A percentile compares a stretch with the other conserved stretches of the same genome.
These are phyloP conservation scores for Hypoxylon sp. DNA, from an alignment of 2,329 filamentous ascomycete species.

Conservation along the genomic window DNA sequence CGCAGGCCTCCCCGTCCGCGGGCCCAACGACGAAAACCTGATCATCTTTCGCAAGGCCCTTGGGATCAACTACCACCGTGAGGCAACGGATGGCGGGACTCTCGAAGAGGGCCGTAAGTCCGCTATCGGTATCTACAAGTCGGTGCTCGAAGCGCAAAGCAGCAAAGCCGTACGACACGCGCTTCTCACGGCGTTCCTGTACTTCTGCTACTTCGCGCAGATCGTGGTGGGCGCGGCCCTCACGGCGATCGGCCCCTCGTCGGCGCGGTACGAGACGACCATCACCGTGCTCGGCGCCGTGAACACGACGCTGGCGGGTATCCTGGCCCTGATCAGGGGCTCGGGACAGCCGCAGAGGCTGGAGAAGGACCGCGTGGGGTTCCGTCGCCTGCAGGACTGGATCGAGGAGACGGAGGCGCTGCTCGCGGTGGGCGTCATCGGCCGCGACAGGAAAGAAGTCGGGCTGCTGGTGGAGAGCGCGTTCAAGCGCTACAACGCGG, in stretches of 20 bases:
- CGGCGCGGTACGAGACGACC: conserved; percentile 60
- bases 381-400: conserved; percentile 62
- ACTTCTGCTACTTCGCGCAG: conserved; percentile 58
- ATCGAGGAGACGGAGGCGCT: conserved; percentile 65
- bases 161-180: conserved; percentile 51
- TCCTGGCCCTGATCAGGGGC: conserved; percentile 67
- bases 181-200: conserved; percentile 54
- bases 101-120: conserved; percentile 52
- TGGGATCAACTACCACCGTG: conserved; percentile 54
- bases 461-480: conserved; percentile 57
- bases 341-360: conserved; percentile 62
- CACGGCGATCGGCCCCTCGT: conserved; percentile 59
- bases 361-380: conserved; percentile 60
- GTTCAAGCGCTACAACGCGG: conserved; percentile 58
- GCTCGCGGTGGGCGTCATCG: conserved; percentile 57
- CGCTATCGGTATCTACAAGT: conserved; percentile 57
- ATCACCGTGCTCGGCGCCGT: conserved; percentile 71
- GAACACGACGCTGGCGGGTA: conserved; percentile 72
- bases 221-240: conserved; percentile 61
- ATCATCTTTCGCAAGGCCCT: conserved; percentile 58
- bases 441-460: conserved; percentile 57
- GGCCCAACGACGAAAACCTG: conserved; percentile 55
- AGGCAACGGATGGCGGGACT: conserved; percentile 40
- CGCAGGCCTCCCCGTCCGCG: conserved; percentile 52
- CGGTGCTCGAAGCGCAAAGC: conserved; percentile 52